These are phyloP conservation scores for Yamadazyma siamensis DNA, from an alignment of 1,139 yeast genomes.

Conservation along the genomic window DNA sequence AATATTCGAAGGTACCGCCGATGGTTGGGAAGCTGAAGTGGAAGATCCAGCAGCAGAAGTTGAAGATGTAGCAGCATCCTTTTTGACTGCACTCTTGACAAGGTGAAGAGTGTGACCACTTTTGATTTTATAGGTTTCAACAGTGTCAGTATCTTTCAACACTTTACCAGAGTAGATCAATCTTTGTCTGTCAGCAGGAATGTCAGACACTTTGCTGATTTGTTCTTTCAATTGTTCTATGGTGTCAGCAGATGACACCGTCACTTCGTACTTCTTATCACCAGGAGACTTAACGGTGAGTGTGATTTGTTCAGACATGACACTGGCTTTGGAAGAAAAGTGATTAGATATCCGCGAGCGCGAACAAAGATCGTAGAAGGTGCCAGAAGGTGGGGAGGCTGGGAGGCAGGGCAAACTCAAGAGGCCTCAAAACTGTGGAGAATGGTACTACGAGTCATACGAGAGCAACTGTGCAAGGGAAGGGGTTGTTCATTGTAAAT, in stretches of 20 bases:
- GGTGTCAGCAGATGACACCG: conserved; percentile 51
- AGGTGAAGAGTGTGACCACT: conserved; percentile 85
- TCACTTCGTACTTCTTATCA: conserved; percentile 72
- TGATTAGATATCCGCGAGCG: too few species aligned
- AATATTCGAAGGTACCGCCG: conserved; percentile 62
- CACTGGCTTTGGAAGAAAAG: too few species aligned
- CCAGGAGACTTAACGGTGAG: conserved; percentile 53
- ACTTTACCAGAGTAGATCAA: conserved; percentile 93
- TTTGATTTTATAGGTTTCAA: conserved; percentile 75
- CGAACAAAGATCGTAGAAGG: neutral
- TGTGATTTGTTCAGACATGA: conserved; percentile 10
- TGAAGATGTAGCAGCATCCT: conserved; percentile 18
- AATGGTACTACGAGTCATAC: too few species aligned
- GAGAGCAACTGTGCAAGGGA: too few species aligned
- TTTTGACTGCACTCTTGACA: conserved; percentile 59
- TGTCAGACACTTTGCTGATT: conserved; percentile 56
- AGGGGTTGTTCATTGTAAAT: too few species aligned
- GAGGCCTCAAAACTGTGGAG: too few species aligned
- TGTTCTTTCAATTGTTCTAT: conserved; percentile 67
- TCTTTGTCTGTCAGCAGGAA: conserved; percentile 77
- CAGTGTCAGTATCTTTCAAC: conserved; percentile 74
- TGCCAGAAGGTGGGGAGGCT: neutral
- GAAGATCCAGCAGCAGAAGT: conserved; percentile 13
- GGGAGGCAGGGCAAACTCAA: too few species aligned
- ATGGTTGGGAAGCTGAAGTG: conserved; percentile 15